Conservation (phyloP, 75 land plant genomes). For the Sequoia sempervirens region DNA sequence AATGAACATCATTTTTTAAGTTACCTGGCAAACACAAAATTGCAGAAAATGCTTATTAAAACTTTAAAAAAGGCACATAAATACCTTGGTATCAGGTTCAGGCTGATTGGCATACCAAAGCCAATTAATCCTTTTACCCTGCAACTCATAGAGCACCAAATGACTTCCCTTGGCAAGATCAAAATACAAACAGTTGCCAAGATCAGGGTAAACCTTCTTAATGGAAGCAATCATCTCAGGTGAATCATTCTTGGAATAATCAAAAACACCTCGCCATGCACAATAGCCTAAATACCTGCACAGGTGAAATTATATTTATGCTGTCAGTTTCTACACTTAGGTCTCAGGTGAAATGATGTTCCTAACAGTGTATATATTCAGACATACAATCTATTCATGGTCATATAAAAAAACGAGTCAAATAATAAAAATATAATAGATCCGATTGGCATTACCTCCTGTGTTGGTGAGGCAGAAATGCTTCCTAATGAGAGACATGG, state of each 20-base stretch:
- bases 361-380: too few relatives aligned
- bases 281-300: slow-evolving; percentile 78
- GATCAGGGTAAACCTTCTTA: slow-evolving; percentile 53
- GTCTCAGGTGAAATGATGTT: too few relatives aligned
- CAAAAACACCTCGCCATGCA: slow-evolving; percentile 83
- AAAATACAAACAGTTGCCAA: slow-evolving; percentile 73
- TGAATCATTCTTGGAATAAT: slow-evolving; percentile 39
- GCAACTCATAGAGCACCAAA: slow-evolving; percentile 61
- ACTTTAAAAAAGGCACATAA: background rate
- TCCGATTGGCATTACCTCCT: background rate
- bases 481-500: slow-evolving; percentile 61
- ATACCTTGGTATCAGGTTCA: slow-evolving; percentile 64
- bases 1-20: background rate
- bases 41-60: background rate
- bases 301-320: background rate
- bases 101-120: slow-evolving; percentile 75
- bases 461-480: slow-evolving; percentile 33
- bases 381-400: too few relatives aligned
- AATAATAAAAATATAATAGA: too few relatives aligned
- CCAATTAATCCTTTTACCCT: slow-evolving; percentile 65
- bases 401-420: too few relatives aligned
- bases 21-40: background rate
- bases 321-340: background rate
- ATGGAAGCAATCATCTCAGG: slow-evolving; percentile 34
- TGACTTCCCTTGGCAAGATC: slow-evolving; percentile 61